These are phyloP conservation scores for Cladosporium sp. DNA, from an alignment of 2,329 filamentous ascomycete genomes.

Conservation along the genomic window DNA sequence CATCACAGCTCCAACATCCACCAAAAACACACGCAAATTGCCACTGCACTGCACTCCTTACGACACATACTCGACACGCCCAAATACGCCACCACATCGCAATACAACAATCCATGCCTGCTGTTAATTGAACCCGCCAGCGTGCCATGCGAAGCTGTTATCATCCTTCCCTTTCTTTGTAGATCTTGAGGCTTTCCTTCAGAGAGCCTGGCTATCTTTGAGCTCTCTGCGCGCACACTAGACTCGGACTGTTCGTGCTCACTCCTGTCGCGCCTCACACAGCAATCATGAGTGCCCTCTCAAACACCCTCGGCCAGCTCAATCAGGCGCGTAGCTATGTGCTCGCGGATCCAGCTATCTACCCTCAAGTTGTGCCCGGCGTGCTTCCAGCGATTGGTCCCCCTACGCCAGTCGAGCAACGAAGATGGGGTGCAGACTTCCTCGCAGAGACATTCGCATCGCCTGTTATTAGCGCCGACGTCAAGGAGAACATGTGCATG, in stretches of 20 bases:
- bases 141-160: conserved; percentile 14
- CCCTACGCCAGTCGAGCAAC: conserved; percentile 72
- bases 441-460: conserved; percentile 94
- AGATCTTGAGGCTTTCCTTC: conserved; percentile 10
- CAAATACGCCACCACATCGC: not conserved
- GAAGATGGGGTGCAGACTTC: conserved; percentile 95
- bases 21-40: not conserved
- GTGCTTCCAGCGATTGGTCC: conserved; percentile 89
- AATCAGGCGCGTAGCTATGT: conserved; percentile 88
- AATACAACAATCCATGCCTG: not conserved
- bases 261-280: not conserved
- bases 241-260: conserved; percentile 9
- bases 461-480: conserved; percentile 72
- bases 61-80: conserved; percentile 1
- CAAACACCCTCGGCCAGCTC: conserved; percentile 82
- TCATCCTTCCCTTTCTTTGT: conserved; percentile 18
- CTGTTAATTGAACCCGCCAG: conserved; percentile 1
- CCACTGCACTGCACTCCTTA: not conserved
- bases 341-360: conserved; percentile 81
- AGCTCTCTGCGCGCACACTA: not conserved
- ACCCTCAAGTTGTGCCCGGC: conserved; percentile 86
- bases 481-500: conserved; percentile 66
- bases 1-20: conserved; percentile 4
- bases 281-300: conserved; percentile 34
- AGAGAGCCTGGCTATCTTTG: not conserved